phyloP scores from a whole-genome alignment of 208 protist genomes.

The Trypanosoma brucei region DNA sequence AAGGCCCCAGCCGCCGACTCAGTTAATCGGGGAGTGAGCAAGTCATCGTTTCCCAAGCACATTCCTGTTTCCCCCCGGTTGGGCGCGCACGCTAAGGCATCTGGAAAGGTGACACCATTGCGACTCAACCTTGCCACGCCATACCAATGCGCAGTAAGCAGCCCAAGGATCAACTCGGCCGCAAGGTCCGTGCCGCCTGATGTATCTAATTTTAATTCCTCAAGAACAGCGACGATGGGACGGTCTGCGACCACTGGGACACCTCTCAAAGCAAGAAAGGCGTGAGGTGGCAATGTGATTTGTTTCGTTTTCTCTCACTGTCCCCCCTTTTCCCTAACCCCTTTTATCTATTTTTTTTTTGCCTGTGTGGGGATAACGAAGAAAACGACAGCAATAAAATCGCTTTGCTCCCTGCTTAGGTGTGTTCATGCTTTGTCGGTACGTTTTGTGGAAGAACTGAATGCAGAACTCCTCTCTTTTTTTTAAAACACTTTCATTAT shows the following conservation, averaged over 20 bases:
- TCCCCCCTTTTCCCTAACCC: too few species aligned
- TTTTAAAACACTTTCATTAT: too few species aligned
- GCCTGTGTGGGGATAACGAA: too few species aligned
- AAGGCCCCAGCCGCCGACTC: background rate
- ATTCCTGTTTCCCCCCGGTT: background rate
- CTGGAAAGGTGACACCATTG: background rate
- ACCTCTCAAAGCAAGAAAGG: too few species aligned
- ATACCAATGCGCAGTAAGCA: background rate
- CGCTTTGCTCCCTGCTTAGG: too few species aligned
- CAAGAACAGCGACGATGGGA: constrained; percentile 1
- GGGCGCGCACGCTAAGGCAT: background rate
- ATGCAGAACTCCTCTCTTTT: too few species aligned
- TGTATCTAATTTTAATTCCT: constrained; percentile 8
- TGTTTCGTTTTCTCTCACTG: too few species aligned
- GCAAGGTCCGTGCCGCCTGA: constrained; percentile 2
- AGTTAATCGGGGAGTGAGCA: background rate
- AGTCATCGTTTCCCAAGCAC: background rate
- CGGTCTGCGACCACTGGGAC: background rate
- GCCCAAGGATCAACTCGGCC: background rate
- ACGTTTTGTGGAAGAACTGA: too few species aligned
- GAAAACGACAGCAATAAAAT: too few species aligned
- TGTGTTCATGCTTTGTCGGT: too few species aligned
- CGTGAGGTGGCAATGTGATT: too few species aligned
- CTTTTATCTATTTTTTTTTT: too few species aligned
- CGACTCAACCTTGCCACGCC: background rate